phyloP scores from a whole-genome alignment of 2,329 filamentous ascomycete species.

The Colletotrichum sp. region DNA sequence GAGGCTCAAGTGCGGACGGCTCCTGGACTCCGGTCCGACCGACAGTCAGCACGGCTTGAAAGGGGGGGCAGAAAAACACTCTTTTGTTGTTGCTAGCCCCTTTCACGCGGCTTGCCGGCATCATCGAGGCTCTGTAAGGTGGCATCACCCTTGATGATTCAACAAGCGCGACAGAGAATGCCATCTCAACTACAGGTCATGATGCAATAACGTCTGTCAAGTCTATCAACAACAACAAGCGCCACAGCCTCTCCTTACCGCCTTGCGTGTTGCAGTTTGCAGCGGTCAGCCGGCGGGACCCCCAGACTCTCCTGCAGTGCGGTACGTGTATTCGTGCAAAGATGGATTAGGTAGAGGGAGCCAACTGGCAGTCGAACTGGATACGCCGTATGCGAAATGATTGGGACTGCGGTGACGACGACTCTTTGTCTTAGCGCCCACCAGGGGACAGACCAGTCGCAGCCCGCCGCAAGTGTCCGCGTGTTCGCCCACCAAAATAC shows the following conservation, averaged over 20 bases:
- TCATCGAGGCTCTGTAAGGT: slow-evolving; percentile 6
- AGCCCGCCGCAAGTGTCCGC: neutral
- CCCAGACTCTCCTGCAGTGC: neutral
- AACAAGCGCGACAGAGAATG: neutral
- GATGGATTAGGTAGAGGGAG: neutral
- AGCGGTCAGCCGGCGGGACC: neutral
- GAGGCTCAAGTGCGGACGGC: neutral
- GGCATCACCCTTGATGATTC: slow-evolving; percentile 8
- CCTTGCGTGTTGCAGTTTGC: neutral
- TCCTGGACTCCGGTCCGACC: neutral
- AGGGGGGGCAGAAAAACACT: neutral
- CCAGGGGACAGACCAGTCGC: neutral
- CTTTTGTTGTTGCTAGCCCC: neutral
- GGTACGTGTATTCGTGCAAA: neutral
- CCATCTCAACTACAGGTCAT: slow-evolving; percentile 8
- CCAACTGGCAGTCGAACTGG: neutral
- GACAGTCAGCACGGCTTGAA: neutral
- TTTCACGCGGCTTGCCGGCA: slow-evolving; percentile 5
- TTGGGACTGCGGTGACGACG: slow-evolving; percentile 13
- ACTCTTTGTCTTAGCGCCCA: slow-evolving; percentile 10
- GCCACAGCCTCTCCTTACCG: slow-evolving; percentile 1
- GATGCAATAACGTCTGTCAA: neutral
- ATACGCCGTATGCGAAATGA: neutral
- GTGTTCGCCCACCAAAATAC: neutral
- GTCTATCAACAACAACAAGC: neutral